Percentiles rank a stretch among this genome's conserved stretches.
phyloP scores from a whole-genome alignment of 2,329 filamentous ascomycete species.

The Penicillium sp. region DNA sequence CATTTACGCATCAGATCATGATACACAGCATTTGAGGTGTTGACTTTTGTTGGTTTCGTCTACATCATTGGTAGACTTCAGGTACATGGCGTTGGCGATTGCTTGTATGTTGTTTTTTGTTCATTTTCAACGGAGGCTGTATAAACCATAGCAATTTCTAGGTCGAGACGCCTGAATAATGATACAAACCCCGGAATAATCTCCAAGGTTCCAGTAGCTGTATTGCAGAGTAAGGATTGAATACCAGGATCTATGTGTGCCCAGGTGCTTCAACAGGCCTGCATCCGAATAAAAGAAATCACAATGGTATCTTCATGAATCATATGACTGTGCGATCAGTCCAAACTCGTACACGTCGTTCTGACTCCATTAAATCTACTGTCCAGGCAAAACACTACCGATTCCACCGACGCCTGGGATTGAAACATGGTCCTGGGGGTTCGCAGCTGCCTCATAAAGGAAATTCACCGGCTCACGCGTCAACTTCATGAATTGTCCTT shows the following conservation, averaged over 20 bases:
- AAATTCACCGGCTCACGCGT: conserved; percentile 82
- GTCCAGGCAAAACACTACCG: conserved; percentile 44
- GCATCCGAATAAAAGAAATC: not conserved
- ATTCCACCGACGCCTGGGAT: conserved; percentile 46
- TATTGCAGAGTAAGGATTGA: too few species aligned
- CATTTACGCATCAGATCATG: conserved; percentile 14
- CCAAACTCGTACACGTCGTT: not conserved
- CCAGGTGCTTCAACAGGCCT: not conserved
- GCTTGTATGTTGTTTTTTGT: not conserved
- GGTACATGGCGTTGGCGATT: conserved; percentile 5
- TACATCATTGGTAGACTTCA: conserved; percentile 5
- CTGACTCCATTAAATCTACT: conserved; percentile 27
- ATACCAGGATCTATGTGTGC: not conserved
- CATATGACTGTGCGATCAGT: not conserved
- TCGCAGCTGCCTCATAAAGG: conserved; percentile 90
- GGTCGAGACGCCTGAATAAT: not conserved
- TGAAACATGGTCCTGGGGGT: conserved; percentile 76
- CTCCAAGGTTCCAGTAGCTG: too few species aligned
- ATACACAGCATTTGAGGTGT: conserved; percentile 29
- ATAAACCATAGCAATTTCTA: not conserved
- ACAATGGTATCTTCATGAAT: conserved; percentile 6
- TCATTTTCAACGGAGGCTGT: not conserved
- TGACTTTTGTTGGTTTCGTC: conserved; percentile 15
- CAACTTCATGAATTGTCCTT: conserved; percentile 88
- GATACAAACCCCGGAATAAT: too few species aligned